These are phyloP conservation scores for Cordyceps cicadae DNA, from an alignment of 2,329 filamentous ascomycete genomes.

Conservation along the genomic window DNA sequence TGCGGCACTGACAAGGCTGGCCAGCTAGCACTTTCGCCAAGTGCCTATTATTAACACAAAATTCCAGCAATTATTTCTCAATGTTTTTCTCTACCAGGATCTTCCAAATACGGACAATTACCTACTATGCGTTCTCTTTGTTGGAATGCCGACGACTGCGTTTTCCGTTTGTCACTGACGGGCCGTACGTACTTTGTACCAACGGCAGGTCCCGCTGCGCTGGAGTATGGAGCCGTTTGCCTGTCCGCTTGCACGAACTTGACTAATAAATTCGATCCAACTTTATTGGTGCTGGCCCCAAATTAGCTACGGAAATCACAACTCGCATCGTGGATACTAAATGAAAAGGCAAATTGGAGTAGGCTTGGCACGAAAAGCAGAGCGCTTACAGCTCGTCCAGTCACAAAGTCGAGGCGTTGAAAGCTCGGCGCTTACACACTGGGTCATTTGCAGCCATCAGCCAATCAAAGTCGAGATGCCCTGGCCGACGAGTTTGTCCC, in stretches of 20 bases:
- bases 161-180: background rate
- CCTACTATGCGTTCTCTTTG: no score
- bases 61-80: no score
- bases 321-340: background rate
- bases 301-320: no score
- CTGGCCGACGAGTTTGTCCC: background rate
- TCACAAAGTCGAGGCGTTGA: slow-evolving; percentile 3
- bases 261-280: background rate
- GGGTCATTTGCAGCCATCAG: background rate
- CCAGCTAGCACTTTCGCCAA: no score
- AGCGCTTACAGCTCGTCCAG: slow-evolving; percentile 11
- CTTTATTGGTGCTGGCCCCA: no score
- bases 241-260: background rate
- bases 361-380: slow-evolving; percentile 5
- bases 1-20: no score
- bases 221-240: background rate
- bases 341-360: background rate
- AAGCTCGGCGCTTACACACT: slow-evolving; percentile 10
- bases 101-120: no score
- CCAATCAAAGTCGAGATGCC: slow-evolving; percentile 5
- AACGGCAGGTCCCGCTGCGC: background rate
- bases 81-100: no score
- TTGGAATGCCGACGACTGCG: no score
- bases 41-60: no score
- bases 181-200: background rate